Conservation (phyloP, 1,139 yeast genomes). For the Arxiozyma heterogenica region DNA sequence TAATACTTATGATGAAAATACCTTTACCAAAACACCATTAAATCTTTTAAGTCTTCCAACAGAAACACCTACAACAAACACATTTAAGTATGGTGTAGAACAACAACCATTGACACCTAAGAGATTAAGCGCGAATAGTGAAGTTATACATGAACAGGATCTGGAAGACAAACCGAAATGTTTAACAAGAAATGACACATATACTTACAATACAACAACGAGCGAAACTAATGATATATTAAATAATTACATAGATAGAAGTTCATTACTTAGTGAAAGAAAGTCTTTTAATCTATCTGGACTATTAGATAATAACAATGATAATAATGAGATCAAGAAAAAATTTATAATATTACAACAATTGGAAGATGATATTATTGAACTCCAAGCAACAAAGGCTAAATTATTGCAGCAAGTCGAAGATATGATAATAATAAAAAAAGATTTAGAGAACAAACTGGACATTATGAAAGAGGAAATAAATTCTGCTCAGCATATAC, state of each 20-base stretch:
- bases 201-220: not conserved
- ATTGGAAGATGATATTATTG: slow-evolving; percentile 13
- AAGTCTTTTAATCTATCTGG: not conserved
- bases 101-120: not conserved
- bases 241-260: slow-evolving; percentile 1
- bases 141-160: not conserved
- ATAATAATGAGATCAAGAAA: not conserved
- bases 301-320: not conserved
- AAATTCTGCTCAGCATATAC: slow-evolving; percentile 9
- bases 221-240: slow-evolving; percentile 3
- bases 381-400: slow-evolving; percentile 20
- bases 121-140: not conserved
- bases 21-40: not conserved
- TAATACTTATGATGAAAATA: not conserved
- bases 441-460: slow-evolving; percentile 27
- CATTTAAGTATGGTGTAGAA: not conserved
- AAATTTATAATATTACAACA: not conserved
- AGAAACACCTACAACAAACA: not conserved
- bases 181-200: not conserved
- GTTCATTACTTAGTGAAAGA: not conserved
- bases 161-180: not conserved
- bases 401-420: slow-evolving; percentile 30
- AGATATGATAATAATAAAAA: slow-evolving; percentile 18
- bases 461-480: slow-evolving; percentile 21
- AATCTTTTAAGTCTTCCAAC: not conserved